phyloP scores from a whole-genome alignment of 352 stramenopile genomes.

The Pythium oligandrum region DNA sequence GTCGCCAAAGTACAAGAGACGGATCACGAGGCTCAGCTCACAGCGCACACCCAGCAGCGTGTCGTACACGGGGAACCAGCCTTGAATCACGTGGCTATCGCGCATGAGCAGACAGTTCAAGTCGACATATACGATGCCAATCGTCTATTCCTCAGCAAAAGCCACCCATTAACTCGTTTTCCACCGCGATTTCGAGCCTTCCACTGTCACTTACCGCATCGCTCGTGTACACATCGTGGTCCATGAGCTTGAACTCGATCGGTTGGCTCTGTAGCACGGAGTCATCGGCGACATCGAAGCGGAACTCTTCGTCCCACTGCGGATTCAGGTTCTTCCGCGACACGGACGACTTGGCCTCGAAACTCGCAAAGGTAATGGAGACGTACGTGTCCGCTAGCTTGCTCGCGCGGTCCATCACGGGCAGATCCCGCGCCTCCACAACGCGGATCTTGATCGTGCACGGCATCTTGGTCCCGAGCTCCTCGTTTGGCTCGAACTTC shows the following conservation, averaged over 20 bases:
- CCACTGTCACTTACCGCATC: conserved; percentile 49
- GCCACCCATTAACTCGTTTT: not conserved
- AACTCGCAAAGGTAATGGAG: conserved; percentile 82
- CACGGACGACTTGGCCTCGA: conserved; percentile 86
- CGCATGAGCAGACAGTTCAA: conserved; percentile 98
- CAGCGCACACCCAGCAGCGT: conserved; percentile 94
- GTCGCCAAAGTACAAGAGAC: conserved; percentile 96
- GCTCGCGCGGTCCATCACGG: conserved; percentile 77
- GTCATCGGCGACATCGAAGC: conserved; percentile 98
- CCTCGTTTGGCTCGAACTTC: not conserved
- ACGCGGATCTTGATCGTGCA: conserved; percentile 90
- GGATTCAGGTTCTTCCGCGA: conserved; percentile 93
- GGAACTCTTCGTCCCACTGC: conserved; percentile 97
- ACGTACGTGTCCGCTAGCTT: conserved; percentile 87
- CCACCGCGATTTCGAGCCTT: not conserved
- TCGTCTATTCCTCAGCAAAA: conserved; percentile 41
- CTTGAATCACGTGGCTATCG: conserved; percentile 89
- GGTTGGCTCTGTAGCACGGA: conserved; percentile 97
- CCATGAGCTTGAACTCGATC: conserved; percentile 96
- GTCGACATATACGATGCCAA: conserved; percentile 97
- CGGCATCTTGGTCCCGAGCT: conserved; percentile 49
- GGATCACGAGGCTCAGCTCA: conserved; percentile 93
- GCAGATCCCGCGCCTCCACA: conserved; percentile 84
- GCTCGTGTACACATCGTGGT: conserved; percentile 92
- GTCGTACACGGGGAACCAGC: conserved; percentile 98